Conservation (phyloP, 1,139 yeast genomes). For the Candida sojae region DNA sequence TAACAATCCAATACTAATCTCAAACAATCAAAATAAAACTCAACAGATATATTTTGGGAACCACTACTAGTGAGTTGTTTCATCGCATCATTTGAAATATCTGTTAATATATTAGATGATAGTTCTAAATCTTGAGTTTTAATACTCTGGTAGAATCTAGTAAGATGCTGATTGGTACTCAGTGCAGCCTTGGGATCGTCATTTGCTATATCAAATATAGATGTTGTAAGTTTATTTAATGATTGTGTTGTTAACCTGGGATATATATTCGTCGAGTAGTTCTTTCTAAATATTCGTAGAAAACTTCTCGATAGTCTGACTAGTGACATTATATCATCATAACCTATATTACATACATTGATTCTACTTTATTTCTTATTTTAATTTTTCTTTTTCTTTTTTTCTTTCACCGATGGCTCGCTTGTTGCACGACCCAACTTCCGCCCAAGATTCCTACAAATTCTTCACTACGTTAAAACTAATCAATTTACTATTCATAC, state of each 20-base stretch:
- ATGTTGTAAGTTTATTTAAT: constrained; percentile 2
- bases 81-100: background rate
- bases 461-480: no score
- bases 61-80: background rate
- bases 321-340: no score
- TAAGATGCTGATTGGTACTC: background rate
- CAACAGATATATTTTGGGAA: background rate
- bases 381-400: no score
- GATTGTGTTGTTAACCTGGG: background rate
- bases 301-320: background rate
- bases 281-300: background rate
- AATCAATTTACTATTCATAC: no score
- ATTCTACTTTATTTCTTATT: no score
- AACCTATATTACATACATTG: no score
- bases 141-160: constrained; percentile 4
- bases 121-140: constrained; percentile 4
- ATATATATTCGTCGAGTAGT: background rate
- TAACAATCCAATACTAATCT: constrained; percentile 6
- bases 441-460: no score
- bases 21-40: constrained; percentile 10
- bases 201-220: constrained; percentile 4
- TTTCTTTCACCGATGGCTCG: no score
- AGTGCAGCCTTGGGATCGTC: background rate
- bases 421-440: no score
- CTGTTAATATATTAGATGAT: constrained; percentile 4